Conservation (phyloP, 1,284 basidiomycete genomes). For the Melanopsichium pennsylvanicum region DNA sequence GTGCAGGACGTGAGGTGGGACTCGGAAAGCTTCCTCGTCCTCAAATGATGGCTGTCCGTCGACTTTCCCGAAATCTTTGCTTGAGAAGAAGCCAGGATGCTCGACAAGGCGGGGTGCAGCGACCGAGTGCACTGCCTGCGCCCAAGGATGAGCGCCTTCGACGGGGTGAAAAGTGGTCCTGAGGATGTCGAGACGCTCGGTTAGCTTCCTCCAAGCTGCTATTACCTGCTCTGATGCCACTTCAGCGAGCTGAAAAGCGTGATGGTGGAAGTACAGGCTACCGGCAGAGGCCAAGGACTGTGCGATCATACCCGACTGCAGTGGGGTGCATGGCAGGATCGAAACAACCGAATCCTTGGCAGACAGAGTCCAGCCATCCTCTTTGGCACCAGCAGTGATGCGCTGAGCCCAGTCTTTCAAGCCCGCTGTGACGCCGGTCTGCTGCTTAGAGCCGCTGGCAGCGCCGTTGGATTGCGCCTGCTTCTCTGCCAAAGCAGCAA, state of each 20-base stretch:
- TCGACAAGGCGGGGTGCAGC: slow-evolving; percentile 7
- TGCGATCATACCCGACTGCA: slow-evolving; percentile 62
- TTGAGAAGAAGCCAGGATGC: slow-evolving; percentile 12
- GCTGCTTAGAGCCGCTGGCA: not conserved
- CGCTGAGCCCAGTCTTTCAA: slow-evolving; percentile 11
- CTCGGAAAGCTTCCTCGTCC: slow-evolving; percentile 45
- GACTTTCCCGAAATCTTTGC: slow-evolving; percentile 1
- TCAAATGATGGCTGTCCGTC: slow-evolving; percentile 37
- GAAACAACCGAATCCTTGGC: slow-evolving; percentile 25
- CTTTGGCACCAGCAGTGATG: slow-evolving; percentile 3
- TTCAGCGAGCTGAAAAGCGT: slow-evolving; percentile 25
- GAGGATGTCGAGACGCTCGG: slow-evolving; percentile 49
- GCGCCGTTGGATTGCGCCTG: not conserved
- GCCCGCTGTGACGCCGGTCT: not conserved
- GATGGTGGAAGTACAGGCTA: slow-evolving; percentile 53
- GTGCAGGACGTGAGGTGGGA: slow-evolving; percentile 49
- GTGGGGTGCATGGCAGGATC: slow-evolving; percentile 59
- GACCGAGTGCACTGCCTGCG: slow-evolving; percentile 44
- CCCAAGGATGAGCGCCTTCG: slow-evolving; percentile 46
- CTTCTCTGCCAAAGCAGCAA: slow-evolving; percentile 43
- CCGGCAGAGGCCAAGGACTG: slow-evolving; percentile 50
- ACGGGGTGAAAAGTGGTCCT: slow-evolving; percentile 54
- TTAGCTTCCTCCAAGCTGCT: slow-evolving; percentile 41
- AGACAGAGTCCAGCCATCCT: slow-evolving; percentile 16
- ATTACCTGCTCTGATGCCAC: slow-evolving; percentile 1